Base-by-base conservation (phyloP, 2,329 filamentous ascomycete species). In the Colletotrichum cereale region DNA sequence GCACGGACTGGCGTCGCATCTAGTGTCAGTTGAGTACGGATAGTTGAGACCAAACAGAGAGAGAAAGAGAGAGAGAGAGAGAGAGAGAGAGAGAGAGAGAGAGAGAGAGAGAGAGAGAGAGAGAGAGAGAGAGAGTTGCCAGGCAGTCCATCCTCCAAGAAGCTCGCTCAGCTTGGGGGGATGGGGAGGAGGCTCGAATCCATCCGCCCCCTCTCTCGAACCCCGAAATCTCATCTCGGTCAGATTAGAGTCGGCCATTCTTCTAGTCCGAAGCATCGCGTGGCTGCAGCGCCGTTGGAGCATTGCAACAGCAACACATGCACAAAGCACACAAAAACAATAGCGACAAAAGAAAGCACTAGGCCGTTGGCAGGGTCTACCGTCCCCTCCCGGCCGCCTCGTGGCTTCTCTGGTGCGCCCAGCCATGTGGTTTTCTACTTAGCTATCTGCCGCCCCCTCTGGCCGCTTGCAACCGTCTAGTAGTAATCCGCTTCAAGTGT, bases 1-100 rank as follows among this genome's bases (percentile, higher is more conserved):
- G 69, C 69, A 69, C 69, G 66, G 69, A 34, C 65, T 72, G 65
- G 69, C 65, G 69, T 69, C 65, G 63, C 47, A 67, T 71, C 53
- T 69, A 64, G 66, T 47, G 64, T 58, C 47, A 58, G 34, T 55
- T 40, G 31, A 52, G 52, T 34, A 47, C 44, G 44, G 44, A 24
- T 47, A 68, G 44, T 63, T 58, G 60, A 68, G 58, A 69, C 58
- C 62, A 48, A 53, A 47, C 69, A 63, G 38, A 68, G 44, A 68
- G 52, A 26, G 47, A 48, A 53, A 47, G 65, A 63, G 38, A 68
- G 44, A 63, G 38, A 68, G 44, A 63, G 38, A 68, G 44, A 63
- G 38, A 68, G 44, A 63, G 38, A 68, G 44, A 63, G 38, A 68
- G 44, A 63, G 38, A 68, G 44, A 63, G 38, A 68, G 44, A 63